Evolutionary conservation across 768 basidiomycete genomes (phyloP).

Genomic region (Dentipellis fragilis): DNA sequence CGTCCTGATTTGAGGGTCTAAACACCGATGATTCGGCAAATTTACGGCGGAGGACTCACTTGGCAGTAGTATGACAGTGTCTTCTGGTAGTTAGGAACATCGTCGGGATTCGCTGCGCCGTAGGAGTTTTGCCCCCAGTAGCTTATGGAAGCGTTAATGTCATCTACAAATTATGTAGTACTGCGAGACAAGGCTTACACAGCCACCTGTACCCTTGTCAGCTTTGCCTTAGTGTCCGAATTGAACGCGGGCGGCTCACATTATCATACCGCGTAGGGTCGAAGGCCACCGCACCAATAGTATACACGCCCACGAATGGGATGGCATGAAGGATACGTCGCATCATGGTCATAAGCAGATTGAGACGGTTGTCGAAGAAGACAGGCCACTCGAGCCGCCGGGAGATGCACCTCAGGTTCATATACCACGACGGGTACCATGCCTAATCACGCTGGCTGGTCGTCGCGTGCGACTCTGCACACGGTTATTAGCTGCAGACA

Average conservation of each 20-base stretch:
- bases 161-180: neutral
- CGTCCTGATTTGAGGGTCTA: conserved; percentile 31
- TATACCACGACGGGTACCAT: too few species aligned
- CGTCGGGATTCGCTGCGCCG: conserved; percentile 38
- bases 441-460: too few species aligned
- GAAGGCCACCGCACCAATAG: conserved; percentile 25
- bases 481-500: neutral
- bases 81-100: conserved; percentile 50
- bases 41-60: conserved; percentile 21
- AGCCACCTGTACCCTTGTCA: conserved; percentile 33
- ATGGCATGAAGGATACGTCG: too few species aligned
- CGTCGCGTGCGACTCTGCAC: too few species aligned
- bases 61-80: conserved; percentile 55
- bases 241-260: conserved; percentile 20
- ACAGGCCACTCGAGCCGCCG: too few species aligned
- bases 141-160: conserved; percentile 22
- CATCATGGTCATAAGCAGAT: too few species aligned
- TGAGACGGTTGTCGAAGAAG: too few species aligned
- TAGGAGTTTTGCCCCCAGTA: conserved; percentile 76
- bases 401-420: too few species aligned
- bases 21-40: conserved; percentile 5
- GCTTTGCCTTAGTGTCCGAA: too few species aligned
- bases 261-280: conserved; percentile 55
- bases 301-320: too few species aligned
- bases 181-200: conserved; percentile 31